Percentiles rank a stretch among this genome's conserved stretches.
Conservation (phyloP, 768 basidiomycete species). For the Polyporus arcularius region DNA sequence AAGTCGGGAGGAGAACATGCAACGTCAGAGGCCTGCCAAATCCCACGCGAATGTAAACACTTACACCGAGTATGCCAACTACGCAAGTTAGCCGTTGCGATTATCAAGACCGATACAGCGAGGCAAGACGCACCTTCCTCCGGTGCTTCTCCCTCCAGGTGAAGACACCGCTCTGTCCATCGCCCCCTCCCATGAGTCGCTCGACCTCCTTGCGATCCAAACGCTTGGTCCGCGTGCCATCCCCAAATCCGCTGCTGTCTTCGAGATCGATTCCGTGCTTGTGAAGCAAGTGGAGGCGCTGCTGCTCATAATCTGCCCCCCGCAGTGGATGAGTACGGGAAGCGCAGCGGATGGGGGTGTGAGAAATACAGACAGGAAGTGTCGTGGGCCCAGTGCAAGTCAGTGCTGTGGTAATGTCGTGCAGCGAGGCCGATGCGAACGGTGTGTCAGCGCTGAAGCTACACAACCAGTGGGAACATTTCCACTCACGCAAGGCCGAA, state of each 20-base stretch:
- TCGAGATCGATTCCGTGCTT: constrained; percentile 97
- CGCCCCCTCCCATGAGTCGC: constrained; percentile 78
- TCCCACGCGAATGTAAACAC: constrained; percentile 32
- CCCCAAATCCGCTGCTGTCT: constrained; percentile 60
- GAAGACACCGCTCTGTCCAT: constrained; percentile 82
- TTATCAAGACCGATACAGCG: constrained; percentile 10
- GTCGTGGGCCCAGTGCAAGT: constrained; percentile 97
- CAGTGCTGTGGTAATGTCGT: constrained; percentile 54
- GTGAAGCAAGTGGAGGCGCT: constrained; percentile 81
- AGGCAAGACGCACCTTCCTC: constrained; percentile 63
- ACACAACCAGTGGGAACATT: constrained; percentile 19
- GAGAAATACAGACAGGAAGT: constrained; percentile 65
- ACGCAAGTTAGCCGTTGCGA: constrained; percentile 18
- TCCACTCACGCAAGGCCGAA: constrained; percentile 89
- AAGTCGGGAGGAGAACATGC: constrained; percentile 25
- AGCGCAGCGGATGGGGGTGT: constrained; percentile 16
- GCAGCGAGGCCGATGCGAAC: constrained; percentile 1
- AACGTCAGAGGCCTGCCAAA: constrained; percentile 21
- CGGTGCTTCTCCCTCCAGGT: constrained; percentile 96
- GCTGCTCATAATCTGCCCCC: constrained; percentile 85
- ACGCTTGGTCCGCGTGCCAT: constrained; percentile 73
- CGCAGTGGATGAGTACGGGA: constrained; percentile 6
- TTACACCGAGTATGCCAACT: constrained; percentile 90
- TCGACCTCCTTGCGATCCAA: constrained; percentile 85
- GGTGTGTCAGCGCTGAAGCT: constrained; percentile 4